Conservation (phyloP, 495 filamentous ascomycete genomes). For the Xylaria acuta region DNA sequence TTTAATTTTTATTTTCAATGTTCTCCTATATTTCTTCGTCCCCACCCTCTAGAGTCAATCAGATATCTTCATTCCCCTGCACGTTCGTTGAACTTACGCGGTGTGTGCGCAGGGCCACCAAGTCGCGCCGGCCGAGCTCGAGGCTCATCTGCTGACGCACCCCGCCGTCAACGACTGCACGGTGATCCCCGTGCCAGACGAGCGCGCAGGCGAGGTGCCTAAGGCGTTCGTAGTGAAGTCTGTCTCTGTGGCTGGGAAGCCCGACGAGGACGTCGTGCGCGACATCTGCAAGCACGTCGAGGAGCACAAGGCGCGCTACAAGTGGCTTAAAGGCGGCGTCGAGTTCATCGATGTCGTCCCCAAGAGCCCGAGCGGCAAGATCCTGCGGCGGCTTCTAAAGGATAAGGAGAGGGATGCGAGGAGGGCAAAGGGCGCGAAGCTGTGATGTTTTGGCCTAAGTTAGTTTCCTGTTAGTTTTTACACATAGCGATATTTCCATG, state of each 20-base stretch:
- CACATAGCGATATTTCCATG: background rate
- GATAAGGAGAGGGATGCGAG: constrained; percentile 78
- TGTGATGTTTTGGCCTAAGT: constrained; percentile 33
- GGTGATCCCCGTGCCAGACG: constrained; percentile 81
- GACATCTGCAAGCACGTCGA: constrained; percentile 79
- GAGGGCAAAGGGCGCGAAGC: constrained; percentile 63
- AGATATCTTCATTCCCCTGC: too few relatives aligned
- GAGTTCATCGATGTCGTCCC: constrained; percentile 78
- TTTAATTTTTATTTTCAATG: too few relatives aligned
- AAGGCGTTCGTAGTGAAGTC: constrained; percentile 88
- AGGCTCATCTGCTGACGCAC: constrained; percentile 86
- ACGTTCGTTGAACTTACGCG: background rate
- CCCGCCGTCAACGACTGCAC: constrained; percentile 81
- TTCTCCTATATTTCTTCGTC: background rate
- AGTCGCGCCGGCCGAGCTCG: constrained; percentile 91
- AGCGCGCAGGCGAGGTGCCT: constrained; percentile 78
- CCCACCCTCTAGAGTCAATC: background rate
- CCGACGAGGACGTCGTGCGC: constrained; percentile 55
- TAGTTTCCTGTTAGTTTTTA: background rate
- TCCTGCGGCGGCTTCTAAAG: constrained; percentile 77
- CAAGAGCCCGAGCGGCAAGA: constrained; percentile 94
- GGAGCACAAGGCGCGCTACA: constrained; percentile 83
- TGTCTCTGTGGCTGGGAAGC: constrained; percentile 61
- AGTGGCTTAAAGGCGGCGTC: constrained; percentile 87
- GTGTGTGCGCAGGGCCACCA: constrained; percentile 72